A percentile compares a stretch with the other conserved stretches of the same genome.
phyloP scores from a whole-genome alignment of 2,329 filamentous ascomycete genomes.

The Penicillium crustosum region DNA sequence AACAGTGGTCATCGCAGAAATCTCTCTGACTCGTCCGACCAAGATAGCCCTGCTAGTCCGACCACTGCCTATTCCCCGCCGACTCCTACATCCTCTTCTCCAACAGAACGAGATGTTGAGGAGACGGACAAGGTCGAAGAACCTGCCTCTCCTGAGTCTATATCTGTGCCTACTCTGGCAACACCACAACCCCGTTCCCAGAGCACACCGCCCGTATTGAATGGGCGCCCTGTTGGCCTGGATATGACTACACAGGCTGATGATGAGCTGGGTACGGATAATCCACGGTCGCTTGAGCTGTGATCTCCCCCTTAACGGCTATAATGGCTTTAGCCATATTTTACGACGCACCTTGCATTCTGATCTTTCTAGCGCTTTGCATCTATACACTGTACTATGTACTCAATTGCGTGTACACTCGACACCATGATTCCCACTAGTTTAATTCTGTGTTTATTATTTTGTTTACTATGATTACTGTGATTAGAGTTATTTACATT shows the following conservation, averaged over 20 bases:
- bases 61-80: constrained; percentile 41
- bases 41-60: constrained; percentile 31
- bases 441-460: neutral
- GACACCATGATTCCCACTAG: constrained; percentile 4
- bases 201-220: constrained; percentile 35
- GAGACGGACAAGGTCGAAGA: constrained; percentile 20
- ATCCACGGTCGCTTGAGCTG: constrained; percentile 5
- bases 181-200: constrained; percentile 30
- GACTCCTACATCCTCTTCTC: constrained; percentile 38
- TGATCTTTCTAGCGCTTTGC: constrained; percentile 8
- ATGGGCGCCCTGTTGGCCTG: constrained; percentile 13
- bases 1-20: constrained; percentile 31
- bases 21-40: constrained; percentile 37
- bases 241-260: constrained; percentile 2
- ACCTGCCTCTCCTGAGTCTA: constrained; percentile 17
- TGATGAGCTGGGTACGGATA: neutral
- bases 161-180: constrained; percentile 24
- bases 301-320: neutral
- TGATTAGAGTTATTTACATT: neutral
- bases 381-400: constrained; percentile 8
- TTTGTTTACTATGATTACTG: neutral
- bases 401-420: neutral
- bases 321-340: neutral
- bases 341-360: constrained; percentile 10
- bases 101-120: constrained; percentile 16